These are phyloP conservation scores for Trametes versicolor DNA, from an alignment of 1,284 basidiomycete species.

Conservation along the genomic window DNA sequence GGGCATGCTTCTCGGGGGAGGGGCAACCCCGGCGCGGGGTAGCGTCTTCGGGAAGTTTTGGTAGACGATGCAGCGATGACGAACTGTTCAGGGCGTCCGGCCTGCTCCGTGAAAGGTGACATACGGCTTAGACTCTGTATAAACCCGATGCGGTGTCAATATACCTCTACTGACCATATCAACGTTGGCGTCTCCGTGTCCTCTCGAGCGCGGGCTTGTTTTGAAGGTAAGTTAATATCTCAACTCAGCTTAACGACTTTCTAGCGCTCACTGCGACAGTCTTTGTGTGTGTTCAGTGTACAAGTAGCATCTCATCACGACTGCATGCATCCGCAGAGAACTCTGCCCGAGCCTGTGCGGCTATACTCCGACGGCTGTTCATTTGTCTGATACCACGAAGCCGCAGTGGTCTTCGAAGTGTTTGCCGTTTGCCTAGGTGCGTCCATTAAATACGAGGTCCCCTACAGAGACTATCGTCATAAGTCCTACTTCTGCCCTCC, in stretches of 20 bases:
- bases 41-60: constrained; percentile 77
- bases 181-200: background rate
- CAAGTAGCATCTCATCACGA: background rate
- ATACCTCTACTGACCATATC: constrained; percentile 4
- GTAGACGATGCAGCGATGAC: constrained; percentile 42
- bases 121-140: background rate
- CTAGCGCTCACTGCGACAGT: too few relatives aligned
- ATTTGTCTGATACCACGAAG: background rate
- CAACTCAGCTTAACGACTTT: background rate
- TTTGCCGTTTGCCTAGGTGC: background rate
- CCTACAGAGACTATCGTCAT: too few relatives aligned
- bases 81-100: background rate
- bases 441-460: background rate
- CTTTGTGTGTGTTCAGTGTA: background rate
- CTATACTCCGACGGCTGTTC: background rate
- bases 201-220: background rate
- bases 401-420: background rate
- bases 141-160: background rate
- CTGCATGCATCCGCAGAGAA: background rate
- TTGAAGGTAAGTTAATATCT: background rate
- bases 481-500: background rate
- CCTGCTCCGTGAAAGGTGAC: background rate
- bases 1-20: constrained; percentile 62
- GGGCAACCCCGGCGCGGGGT: constrained; percentile 49
- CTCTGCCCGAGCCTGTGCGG: background rate